Evolutionary conservation across 73 alveolate genomes (phyloP).

Genomic region (Paramecium tetraurelia): DNA sequence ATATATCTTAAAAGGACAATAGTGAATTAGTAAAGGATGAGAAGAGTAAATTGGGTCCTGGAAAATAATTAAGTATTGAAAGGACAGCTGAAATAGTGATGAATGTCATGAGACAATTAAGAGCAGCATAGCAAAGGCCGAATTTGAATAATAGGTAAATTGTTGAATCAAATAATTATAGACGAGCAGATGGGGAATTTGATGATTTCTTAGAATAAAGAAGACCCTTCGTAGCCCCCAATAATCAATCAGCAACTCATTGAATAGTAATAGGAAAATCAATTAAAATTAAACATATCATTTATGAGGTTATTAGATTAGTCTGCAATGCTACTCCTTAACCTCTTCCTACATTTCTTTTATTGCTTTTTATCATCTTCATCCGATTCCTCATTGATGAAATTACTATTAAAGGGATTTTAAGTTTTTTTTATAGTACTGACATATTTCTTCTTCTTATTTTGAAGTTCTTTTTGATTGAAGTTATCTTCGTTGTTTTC

Average conservation of each 20-base stretch:
- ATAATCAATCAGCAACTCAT: conserved; percentile 55
- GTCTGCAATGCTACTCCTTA: neutral
- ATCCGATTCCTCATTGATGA: neutral
- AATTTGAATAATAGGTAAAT: neutral
- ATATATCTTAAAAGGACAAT: neutral
- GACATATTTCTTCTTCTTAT: neutral
- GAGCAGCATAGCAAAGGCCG: conserved; percentile 55
- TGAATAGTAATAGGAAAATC: neutral
- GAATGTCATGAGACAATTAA: conserved; percentile 56
- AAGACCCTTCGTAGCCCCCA: conserved; percentile 59
- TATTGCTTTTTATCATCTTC: neutral
- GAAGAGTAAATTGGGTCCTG: conserved; percentile 56
- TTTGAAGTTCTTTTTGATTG: neutral
- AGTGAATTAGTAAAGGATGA: conserved; percentile 52
- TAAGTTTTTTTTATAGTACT: neutral
- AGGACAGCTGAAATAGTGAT: conserved; percentile 56
- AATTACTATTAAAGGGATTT: neutral
- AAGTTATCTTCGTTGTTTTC: neutral
- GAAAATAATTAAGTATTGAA: conserved; percentile 51
- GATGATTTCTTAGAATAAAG: conserved; percentile 61
- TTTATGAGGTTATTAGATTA: neutral
- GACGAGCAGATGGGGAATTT: conserved; percentile 61
- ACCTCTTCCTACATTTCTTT: neutral
- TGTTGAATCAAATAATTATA: neutral
- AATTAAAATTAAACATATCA: conserved; percentile 5